These are phyloP conservation scores for Fusarium mexicanum DNA, from an alignment of 2,329 filamentous ascomycete genomes.

Conservation along the genomic window DNA sequence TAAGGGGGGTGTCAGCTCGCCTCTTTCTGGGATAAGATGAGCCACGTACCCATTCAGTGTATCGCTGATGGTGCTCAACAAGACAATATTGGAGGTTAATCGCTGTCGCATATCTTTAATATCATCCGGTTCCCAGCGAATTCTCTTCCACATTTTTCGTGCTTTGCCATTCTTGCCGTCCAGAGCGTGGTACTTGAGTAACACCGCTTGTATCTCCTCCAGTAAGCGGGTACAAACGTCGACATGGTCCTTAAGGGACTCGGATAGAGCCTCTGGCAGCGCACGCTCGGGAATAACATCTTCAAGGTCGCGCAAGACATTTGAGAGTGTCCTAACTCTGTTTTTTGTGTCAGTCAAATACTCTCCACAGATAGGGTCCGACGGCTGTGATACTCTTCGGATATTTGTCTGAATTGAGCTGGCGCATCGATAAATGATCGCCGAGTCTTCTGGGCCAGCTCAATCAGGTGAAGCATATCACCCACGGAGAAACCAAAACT, in stretches of 20 bases:
- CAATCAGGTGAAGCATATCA: background rate
- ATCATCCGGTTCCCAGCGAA: background rate
- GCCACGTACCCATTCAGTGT: background rate
- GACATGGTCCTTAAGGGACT: background rate
- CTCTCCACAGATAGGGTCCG: rapidly evolving
- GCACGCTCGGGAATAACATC: background rate
- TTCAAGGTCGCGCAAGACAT: background rate
- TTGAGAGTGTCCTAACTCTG: background rate
- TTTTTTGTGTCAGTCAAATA: background rate
- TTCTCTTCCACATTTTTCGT: background rate
- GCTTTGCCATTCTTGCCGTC: background rate
- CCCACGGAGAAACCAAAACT: background rate
- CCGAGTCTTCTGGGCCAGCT: background rate
- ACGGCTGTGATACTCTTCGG: background rate
- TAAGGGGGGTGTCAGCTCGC: background rate
- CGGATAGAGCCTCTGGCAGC: background rate
- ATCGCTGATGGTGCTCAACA: background rate
- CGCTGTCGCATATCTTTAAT: background rate
- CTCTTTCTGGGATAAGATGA: too few relatives aligned
- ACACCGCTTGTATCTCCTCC: background rate
- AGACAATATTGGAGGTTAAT: background rate
- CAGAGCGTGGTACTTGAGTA: background rate
- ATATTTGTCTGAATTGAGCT: background rate
- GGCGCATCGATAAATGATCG: background rate
- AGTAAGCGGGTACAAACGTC: background rate